Conservation (phyloP, 2,329 filamentous ascomycete species). For the Gremmenia infestans region DNA sequence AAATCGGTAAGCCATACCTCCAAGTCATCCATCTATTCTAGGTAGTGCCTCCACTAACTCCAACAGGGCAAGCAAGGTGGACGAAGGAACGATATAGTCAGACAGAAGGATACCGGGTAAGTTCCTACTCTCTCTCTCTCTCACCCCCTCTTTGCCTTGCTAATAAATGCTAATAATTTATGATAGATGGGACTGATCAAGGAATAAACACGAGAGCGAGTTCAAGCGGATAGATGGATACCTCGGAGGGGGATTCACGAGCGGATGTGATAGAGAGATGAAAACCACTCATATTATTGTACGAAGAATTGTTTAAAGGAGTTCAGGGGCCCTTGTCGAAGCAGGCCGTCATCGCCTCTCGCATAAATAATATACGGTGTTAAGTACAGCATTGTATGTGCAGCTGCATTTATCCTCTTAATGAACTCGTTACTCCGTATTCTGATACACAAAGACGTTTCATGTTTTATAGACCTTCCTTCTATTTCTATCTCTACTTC, state of each 20-base stretch:
- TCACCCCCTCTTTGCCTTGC: neutral
- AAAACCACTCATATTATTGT: neutral
- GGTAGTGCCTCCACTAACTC: constrained; percentile 8
- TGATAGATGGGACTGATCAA: constrained; percentile 30
- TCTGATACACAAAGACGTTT: too few species aligned
- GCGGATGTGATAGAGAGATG: neutral
- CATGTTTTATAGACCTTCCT: too few species aligned
- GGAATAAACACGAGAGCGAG: neutral
- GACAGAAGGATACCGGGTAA: constrained; percentile 78
- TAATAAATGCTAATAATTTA: constrained; percentile 20
- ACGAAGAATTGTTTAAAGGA: neutral
- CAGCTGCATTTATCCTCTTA: too few species aligned
- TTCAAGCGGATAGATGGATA: neutral
- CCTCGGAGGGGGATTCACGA: neutral
- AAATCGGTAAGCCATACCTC: constrained; percentile 55
- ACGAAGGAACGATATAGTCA: constrained; percentile 58
- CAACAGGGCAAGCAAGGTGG: constrained; percentile 65
- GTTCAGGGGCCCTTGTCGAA: neutral
- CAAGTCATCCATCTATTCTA: too few species aligned
- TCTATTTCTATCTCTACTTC: too few species aligned
- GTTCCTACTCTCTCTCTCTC: constrained; percentile 25
- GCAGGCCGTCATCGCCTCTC: neutral
- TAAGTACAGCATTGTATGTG: neutral
- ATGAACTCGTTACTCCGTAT: too few species aligned
- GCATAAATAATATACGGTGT: neutral